A percentile compares a stretch with the other conserved stretches of the same genome.
These are phyloP conservation scores for Aphanocladium album DNA, from an alignment of 2,329 filamentous ascomycete species.

Conservation along the genomic window DNA sequence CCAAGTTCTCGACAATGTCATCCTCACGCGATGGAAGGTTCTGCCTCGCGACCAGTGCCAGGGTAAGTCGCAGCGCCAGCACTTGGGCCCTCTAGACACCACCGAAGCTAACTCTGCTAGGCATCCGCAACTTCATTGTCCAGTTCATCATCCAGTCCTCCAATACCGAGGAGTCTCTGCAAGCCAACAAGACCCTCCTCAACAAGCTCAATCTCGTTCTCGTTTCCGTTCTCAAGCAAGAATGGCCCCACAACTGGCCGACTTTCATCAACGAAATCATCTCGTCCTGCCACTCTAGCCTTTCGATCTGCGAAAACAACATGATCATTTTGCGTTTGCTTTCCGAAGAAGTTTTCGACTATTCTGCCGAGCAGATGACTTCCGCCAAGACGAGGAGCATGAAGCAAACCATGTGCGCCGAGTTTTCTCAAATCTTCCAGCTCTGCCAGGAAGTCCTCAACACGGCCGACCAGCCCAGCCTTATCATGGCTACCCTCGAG, in stretches of 20 bases:
- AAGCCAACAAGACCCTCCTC: constrained; percentile 78
- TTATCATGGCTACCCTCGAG: constrained; percentile 95
- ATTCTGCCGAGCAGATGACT: constrained; percentile 99
- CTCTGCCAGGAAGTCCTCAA: constrained; percentile 93
- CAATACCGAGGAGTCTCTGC: constrained; percentile 80
- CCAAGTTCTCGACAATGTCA: constrained; percentile 96
- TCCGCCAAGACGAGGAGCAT: constrained; percentile 92
- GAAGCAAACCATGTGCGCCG: constrained; percentile 97
- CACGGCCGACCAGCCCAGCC: constrained; percentile 78
- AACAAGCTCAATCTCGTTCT: constrained; percentile 99
- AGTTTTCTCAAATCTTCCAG: constrained; percentile 98
- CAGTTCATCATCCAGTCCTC: constrained; percentile 97
- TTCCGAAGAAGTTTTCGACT: constrained; percentile 98
- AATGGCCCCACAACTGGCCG: constrained; percentile 99
- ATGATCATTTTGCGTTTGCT: constrained; percentile 95
- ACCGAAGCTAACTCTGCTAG: constrained; percentile 40
- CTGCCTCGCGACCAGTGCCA: constrained; percentile 93
- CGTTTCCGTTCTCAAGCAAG: constrained; percentile 96
- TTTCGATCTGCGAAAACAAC: constrained; percentile 99
- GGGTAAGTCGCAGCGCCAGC: constrained; percentile 44
- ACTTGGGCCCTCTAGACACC: neutral
- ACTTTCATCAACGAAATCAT: constrained; percentile 99
- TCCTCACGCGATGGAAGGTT: constrained; percentile 98
- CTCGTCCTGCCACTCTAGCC: constrained; percentile 86
- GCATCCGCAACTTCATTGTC: constrained; percentile 98